Percentiles rank a stretch among this genome's conserved stretches.
Evolutionary conservation across 2,329 filamentous ascomycete genomes (phyloP).

Genomic region (Iodosphaeria phyllophila): DNA sequence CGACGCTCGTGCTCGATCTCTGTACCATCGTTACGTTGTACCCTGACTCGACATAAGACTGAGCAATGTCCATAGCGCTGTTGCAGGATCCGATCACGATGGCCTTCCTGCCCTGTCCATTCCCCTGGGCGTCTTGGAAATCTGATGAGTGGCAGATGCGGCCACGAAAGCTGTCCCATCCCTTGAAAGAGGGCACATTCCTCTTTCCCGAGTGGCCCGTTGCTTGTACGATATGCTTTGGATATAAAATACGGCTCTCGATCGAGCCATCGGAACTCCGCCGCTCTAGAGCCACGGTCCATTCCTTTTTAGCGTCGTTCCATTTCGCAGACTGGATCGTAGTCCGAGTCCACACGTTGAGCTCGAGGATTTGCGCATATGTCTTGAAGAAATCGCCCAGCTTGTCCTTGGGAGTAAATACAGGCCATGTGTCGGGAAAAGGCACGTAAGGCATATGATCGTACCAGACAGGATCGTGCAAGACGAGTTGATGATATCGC

Average conservation of each 20-base stretch:
- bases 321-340: conserved; percentile 26
- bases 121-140: conserved; percentile 17
- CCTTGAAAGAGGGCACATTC: conserved; percentile 37
- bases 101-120: conserved; percentile 25
- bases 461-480: conserved; percentile 48
- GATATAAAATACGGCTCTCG: conserved; percentile 35
- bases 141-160: conserved; percentile 33
- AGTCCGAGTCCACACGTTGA: conserved; percentile 46
- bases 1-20: conserved; percentile 34
- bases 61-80: conserved; percentile 38
- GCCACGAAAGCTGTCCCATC: conserved; percentile 31
- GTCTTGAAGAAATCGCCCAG: conserved; percentile 49
- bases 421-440: conserved; percentile 47
- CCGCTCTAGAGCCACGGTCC: conserved; percentile 26
- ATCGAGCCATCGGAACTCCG: conserved; percentile 8
- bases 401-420: conserved; percentile 57
- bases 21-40: conserved; percentile 42
- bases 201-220: conserved; percentile 53
- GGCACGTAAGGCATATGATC: conserved; percentile 43
- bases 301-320: conserved; percentile 27
- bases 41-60: conserved; percentile 37
- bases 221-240: conserved; percentile 45
- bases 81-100: conserved; percentile 40
- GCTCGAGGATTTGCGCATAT: conserved; percentile 44
- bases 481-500: conserved; percentile 44